Base-by-base conservation (phyloP, 2,329 filamentous ascomycete genomes). In the Metarhizium anisopliae region DNA sequence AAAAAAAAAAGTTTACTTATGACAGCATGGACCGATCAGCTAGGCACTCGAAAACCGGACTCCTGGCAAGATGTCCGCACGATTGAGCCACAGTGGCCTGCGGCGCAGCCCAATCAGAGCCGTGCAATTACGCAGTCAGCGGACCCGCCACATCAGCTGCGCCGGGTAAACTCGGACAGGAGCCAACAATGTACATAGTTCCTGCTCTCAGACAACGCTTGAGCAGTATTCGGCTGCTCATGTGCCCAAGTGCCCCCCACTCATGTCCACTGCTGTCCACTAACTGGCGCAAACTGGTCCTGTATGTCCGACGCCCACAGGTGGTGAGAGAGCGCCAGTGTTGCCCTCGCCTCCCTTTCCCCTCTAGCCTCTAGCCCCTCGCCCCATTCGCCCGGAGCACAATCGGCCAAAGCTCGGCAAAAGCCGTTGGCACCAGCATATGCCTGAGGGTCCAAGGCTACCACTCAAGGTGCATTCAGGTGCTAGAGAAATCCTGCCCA, bases 11-110 rank as follows among this genome's bases (percentile, higher is more conserved):
- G 62, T 70, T 72, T 10, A 29, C 45, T 49, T 67, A 73, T 72
- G 70, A 74, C 72, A 70, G 66, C 70, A 73, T 72, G 69, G 66
- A 64, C 63, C 56, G 58, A 58, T 58, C 59, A 58, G 53, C 52
- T 54, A 42, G 55, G 56, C 32, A 54, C 47, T 42, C 11, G 36
- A 52, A 51, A 52, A 38, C 45, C 29, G 29, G 32, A 8, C 16
- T 54, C 32, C 32, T 42, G 30, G 11, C 16, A 16, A 29, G 29
- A 47, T 10, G 43, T 14, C 40, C 42, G 25, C 52, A 55, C 47
- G 6, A 7, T 29, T 58, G 61, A 68, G 69, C 69, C 71, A 72
- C 68, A 62, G 54, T 56, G 53, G 66, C 62, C 68, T 66, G 66
- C 63, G 59, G 29, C 29, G 4, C 11, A 2, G 43, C 47, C 75